Conservation (phyloP, 2,329 filamentous ascomycete genomes). For the Xylaria polymorpha region DNA sequence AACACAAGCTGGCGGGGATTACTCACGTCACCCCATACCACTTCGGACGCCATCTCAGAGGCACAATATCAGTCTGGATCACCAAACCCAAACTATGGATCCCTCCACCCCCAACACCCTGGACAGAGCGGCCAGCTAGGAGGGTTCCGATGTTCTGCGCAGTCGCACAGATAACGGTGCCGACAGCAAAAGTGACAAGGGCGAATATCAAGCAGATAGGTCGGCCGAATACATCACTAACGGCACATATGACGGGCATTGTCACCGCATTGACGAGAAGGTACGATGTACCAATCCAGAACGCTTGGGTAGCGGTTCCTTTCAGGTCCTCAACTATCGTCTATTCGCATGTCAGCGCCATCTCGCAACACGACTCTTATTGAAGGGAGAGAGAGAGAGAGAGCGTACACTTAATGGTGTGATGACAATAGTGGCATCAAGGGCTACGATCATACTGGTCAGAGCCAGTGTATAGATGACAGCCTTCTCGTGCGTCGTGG, state of each 20-base stretch:
- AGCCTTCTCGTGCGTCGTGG: slow-evolving; percentile 43
- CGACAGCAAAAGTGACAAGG: slow-evolving; percentile 56
- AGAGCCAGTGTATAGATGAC: slow-evolving; percentile 45
- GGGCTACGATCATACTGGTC: slow-evolving; percentile 42
- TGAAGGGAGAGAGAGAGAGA: not conserved
- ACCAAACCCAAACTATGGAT: slow-evolving; percentile 56
- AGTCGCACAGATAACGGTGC: slow-evolving; percentile 55
- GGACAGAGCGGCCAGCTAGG: slow-evolving; percentile 54
- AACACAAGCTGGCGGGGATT: too few species aligned
- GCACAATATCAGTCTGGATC: slow-evolving; percentile 58
- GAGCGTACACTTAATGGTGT: slow-evolving; percentile 40
- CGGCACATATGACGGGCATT: slow-evolving; percentile 48
- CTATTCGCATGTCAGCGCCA: slow-evolving; percentile 32
- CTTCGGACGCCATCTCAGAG: slow-evolving; percentile 55
- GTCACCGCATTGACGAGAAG: slow-evolving; percentile 48
- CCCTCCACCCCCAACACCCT: slow-evolving; percentile 57
- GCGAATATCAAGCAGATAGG: slow-evolving; percentile 51
- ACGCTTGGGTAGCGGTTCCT: slow-evolving; percentile 43
- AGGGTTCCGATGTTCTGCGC: slow-evolving; percentile 51
- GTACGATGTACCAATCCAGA: slow-evolving; percentile 50
- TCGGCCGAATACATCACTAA: slow-evolving; percentile 53
- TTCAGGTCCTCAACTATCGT: slow-evolving; percentile 41
- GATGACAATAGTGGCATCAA: slow-evolving; percentile 45
- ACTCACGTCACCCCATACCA: slow-evolving; percentile 55
- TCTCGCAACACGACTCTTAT: not conserved